Percentiles rank a stretch among this genome's conserved stretches.
Conservation (phyloP, 257 asterid species). For the Penstemon davidsonii region DNA sequence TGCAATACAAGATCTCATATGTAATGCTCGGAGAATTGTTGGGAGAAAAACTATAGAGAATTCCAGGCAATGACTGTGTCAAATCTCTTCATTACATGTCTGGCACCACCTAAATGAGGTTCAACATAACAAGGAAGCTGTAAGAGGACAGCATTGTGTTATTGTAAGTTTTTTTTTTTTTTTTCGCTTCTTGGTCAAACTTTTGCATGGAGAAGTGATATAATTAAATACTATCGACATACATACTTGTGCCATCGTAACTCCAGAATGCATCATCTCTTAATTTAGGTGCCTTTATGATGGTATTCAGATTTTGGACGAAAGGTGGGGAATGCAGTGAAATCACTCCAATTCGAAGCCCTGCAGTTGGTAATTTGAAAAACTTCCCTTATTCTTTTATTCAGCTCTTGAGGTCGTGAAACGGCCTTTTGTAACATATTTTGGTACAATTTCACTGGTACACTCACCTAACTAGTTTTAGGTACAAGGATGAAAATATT, state of each 20-base stretch:
- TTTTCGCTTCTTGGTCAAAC: no score
- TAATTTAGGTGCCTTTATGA: no score
- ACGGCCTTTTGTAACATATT: background rate
- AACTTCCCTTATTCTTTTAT: background rate
- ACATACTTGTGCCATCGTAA: no score
- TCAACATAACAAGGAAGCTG: slow-evolving; percentile 21
- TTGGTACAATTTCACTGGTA: background rate
- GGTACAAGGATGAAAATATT: background rate
- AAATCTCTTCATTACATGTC: slow-evolving; percentile 14
- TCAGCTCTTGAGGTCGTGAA: background rate
- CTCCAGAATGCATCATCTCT: no score
- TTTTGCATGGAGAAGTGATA: no score
- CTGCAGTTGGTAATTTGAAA: background rate
- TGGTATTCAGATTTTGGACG: background rate
- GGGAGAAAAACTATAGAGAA: slow-evolving; percentile 7
- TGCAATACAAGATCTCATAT: slow-evolving; percentile 13
- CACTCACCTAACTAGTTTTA: background rate
- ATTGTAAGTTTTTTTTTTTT: slow-evolving; percentile 20
- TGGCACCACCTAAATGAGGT: slow-evolving; percentile 20
- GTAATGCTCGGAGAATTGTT: slow-evolving; percentile 2
- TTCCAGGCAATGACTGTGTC: slow-evolving; percentile 16
- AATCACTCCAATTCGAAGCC: background rate
- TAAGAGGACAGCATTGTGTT: slow-evolving; percentile 15
- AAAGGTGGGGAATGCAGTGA: background rate
- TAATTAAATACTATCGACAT: no score